phyloP scores from a whole-genome alignment of 2,329 filamentous ascomycete species.

The Kalaharituber pfeilii region DNA sequence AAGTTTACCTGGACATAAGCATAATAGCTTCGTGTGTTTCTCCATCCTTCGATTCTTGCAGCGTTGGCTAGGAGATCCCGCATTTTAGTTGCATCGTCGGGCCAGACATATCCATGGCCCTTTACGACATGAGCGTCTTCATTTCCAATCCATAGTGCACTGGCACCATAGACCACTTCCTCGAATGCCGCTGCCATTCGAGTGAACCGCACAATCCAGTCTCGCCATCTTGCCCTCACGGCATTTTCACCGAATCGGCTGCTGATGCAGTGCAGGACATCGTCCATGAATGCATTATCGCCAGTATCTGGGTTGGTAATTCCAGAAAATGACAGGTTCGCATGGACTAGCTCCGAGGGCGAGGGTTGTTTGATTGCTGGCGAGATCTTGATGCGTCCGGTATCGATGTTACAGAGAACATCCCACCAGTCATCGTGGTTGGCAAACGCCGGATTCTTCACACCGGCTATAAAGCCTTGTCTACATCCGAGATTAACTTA shows the following conservation, averaged over 20 bases:
- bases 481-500: not conserved
- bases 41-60: constrained; percentile 88
- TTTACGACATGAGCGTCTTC: constrained; percentile 46
- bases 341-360: constrained; percentile 58
- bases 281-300: constrained; percentile 74
- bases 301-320: constrained; percentile 39
- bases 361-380: constrained; percentile 66
- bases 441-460: constrained; percentile 92
- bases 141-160: constrained; percentile 67
- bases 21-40: constrained; percentile 87
- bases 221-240: constrained; percentile 79
- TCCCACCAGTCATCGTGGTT: constrained; percentile 98
- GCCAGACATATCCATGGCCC: constrained; percentile 92
- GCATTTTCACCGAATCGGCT: constrained; percentile 78
- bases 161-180: constrained; percentile 85
- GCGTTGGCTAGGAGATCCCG: constrained; percentile 83
- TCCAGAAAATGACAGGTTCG: constrained; percentile 51
- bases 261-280: constrained; percentile 65
- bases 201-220: constrained; percentile 88
- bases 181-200: constrained; percentile 87
- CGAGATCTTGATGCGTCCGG: constrained; percentile 86
- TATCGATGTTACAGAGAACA: constrained; percentile 78
- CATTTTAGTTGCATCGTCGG: constrained; percentile 60
- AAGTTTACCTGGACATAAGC: constrained; percentile 75
- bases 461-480: constrained; percentile 90